Evolutionary conservation across 2,329 filamentous ascomycete species (phyloP).

Genomic region (Penicillium sp.): DNA sequence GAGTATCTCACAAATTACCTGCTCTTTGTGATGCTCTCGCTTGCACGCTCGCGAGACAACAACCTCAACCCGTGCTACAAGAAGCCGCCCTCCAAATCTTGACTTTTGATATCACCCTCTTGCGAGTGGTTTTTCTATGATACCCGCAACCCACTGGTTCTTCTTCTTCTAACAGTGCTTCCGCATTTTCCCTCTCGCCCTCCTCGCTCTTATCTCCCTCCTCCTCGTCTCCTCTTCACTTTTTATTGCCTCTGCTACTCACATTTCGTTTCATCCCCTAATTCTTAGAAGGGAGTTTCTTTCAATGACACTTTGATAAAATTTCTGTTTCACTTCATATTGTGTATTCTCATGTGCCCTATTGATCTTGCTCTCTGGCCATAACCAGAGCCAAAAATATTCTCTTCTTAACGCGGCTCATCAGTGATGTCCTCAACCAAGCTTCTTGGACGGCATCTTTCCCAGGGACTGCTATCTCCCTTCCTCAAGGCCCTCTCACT

Average conservation of each 20-base stretch:
- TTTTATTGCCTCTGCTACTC: neutral
- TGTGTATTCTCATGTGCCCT: neutral
- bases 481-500: neutral
- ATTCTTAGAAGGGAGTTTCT: neutral
- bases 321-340: neutral
- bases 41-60: conserved; percentile 2
- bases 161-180: neutral
- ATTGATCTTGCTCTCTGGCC: neutral
- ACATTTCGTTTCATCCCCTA: neutral
- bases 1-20: conserved; percentile 9
- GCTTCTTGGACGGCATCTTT: neutral
- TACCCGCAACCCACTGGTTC: neutral
- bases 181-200: neutral
- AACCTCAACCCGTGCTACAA: neutral
- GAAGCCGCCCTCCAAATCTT: neutral
- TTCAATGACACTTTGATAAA: neutral
- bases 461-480: neutral
- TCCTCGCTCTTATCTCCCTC: too few species aligned
- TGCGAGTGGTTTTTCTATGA: neutral
- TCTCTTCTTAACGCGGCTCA: neutral
- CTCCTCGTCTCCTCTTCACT: neutral
- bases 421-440: neutral
- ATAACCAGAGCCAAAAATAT: neutral
- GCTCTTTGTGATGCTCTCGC: conserved; percentile 7
- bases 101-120: neutral